Base-by-base conservation (phyloP, 1,139 yeast species). In the Blastobotrys serpentis region DNA sequence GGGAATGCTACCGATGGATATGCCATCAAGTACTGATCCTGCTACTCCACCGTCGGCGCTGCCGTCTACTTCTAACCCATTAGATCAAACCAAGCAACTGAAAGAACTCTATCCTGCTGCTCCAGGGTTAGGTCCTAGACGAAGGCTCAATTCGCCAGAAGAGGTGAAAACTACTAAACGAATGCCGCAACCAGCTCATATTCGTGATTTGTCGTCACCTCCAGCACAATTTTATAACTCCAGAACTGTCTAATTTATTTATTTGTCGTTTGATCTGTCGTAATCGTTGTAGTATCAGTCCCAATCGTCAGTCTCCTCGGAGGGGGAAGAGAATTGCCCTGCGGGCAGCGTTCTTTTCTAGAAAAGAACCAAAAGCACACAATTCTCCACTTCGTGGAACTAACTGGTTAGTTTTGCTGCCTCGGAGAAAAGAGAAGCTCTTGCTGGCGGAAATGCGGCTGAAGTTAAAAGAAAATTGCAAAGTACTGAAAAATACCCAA, bases 171-270 rank as follows among this genome's bases (percentile, higher is more conserved):
- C 50, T 10, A 42, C 46, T 11, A 34, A 43, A 10, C 39, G 42
- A 13, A 44, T 59, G 47, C 61, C 60, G 2, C 49, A 54, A 11
- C 65, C 64, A 2, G 56, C 59, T 1, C 48, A 52, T 32, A 44
- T 58, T 21, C 50, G 53, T 1, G 55, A 55, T 7, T 46, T 59
- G 44, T 60, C 64, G 4, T 49, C 57, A 18, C 64, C 65, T 4
- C 62, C 63, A 3, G 55, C 55, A 4, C 52, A 48, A 41, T 57
- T 56, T 23, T 55, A 56, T 30, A 14, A 42, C 18, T 37, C 26
- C 10, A 23, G 26, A 23, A 33, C 38, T 14, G 17, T 11, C 17
- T n/a, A 16, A 6, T 11, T 19, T 37, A 37, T 16, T 39, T 17
- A 22, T 16, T 22, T 10, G 16, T 11, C 25, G n/a, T n/a, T n/a